Conservation (phyloP, 345 rosid genomes). For the Citrus glauca region DNA sequence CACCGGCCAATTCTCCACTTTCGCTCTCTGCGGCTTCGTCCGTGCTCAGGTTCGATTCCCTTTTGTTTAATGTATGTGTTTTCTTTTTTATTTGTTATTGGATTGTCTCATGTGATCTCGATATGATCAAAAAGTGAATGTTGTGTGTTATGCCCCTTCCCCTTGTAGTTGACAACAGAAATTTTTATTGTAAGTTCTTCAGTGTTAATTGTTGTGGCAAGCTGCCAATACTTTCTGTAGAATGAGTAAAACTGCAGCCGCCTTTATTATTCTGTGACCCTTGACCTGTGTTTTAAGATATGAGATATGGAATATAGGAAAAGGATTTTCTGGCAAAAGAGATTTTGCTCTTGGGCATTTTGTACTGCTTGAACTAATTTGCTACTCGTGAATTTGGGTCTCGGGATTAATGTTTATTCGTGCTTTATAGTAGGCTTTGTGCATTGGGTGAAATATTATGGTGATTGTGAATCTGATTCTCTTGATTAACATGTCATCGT, state of each 20-base stretch:
- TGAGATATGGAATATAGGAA: neutral
- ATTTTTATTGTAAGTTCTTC: neutral
- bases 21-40: constrained; percentile 53
- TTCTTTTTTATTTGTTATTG: too few relatives aligned
- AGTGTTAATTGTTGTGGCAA: neutral
- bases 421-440: neutral
- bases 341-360: neutral
- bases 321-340: neutral
- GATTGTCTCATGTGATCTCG: too few relatives aligned
- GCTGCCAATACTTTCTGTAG: neutral
- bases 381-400: neutral
- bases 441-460: too few relatives aligned
- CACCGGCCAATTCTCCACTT: constrained; percentile 45
- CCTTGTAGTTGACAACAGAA: too few relatives aligned
- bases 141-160: too few relatives aligned
- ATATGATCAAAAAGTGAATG: too few relatives aligned
- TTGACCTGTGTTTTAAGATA: neutral
- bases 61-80: too few relatives aligned
- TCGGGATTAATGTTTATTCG: neutral
- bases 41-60: constrained; percentile 40
- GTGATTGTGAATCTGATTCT: neutral
- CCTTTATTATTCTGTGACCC: neutral
- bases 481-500: neutral
- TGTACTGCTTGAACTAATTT: neutral
- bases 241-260: neutral